Evolutionary conservation across 2,329 filamentous ascomycete species (phyloP).

Genomic region (Fonsecaea monophora): DNA sequence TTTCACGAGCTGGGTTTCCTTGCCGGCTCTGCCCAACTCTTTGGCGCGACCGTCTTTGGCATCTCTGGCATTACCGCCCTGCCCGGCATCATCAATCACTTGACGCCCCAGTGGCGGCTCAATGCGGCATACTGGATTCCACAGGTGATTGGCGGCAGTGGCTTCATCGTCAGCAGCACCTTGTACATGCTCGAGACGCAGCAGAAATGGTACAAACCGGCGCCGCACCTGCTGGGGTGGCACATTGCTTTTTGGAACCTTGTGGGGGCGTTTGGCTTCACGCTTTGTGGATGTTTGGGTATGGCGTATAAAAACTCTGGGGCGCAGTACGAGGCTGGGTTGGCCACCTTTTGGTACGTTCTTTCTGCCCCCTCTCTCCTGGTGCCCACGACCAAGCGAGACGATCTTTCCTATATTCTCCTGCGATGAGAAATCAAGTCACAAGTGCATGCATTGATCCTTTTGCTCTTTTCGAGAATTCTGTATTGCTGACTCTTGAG

Average conservation of each 20-base stretch:
- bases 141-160: conserved; percentile 66
- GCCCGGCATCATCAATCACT: conserved; percentile 60
- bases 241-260: conserved; percentile 72
- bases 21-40: conserved; percentile 62
- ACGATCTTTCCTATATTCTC: neutral
- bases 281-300: conserved; percentile 64
- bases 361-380: neutral
- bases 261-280: conserved; percentile 69
- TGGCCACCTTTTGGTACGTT: conserved; percentile 55
- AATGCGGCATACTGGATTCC: conserved; percentile 68
- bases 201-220: conserved; percentile 66
- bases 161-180: conserved; percentile 65
- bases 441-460: neutral
- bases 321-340: conserved; percentile 55
- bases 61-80: conserved; percentile 67
- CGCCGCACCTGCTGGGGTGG: conserved; percentile 66
- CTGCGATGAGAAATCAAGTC: neutral
- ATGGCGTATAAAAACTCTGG: conserved; percentile 51
- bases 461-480: neutral
- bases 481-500: neutral
- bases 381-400: neutral
- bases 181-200: conserved; percentile 74
- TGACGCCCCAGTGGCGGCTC: conserved; percentile 51
- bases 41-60: conserved; percentile 69
- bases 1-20: conserved; percentile 68